These are phyloP conservation scores for Pezicula radicicola DNA, from an alignment of 2,329 filamentous ascomycete species.

Conservation along the genomic window DNA sequence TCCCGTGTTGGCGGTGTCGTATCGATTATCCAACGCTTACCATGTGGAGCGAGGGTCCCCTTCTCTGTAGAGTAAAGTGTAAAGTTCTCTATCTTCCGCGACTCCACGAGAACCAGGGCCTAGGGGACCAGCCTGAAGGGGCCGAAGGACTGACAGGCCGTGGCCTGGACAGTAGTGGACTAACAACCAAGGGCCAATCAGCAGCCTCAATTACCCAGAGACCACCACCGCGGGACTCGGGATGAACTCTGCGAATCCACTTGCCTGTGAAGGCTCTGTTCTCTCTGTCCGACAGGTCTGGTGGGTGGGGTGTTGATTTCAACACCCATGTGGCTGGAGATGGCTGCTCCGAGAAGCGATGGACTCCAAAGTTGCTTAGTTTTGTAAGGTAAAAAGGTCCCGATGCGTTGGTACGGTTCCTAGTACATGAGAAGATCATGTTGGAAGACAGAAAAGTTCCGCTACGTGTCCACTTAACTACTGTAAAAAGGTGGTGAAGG, in stretches of 20 bases:
- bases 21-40: constrained; percentile 13
- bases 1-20: constrained; percentile 16
- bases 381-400: not conserved
- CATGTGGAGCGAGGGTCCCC: not conserved
- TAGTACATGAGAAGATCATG: not conserved
- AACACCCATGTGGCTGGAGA: not conserved
- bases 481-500: not conserved
- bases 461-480: not conserved
- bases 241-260: not conserved
- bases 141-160: not conserved
- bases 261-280: too few species aligned
- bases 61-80: too few species aligned
- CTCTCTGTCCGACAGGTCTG: too few species aligned
- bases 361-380: not conserved
- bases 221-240: constrained; percentile 1
- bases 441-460: not conserved
- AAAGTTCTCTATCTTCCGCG: not conserved
- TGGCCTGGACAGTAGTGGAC: not conserved
- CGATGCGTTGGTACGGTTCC: not conserved
- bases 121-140: not conserved
- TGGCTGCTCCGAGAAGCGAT: not conserved
- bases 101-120: too few species aligned
- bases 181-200: not conserved
- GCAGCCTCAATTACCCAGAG: not conserved
- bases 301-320: too few species aligned